A percentile compares a stretch with the other conserved stretches of the same genome.
phyloP scores from a whole-genome alignment of 2,329 filamentous ascomycete genomes.

The Fusarium piperis region DNA sequence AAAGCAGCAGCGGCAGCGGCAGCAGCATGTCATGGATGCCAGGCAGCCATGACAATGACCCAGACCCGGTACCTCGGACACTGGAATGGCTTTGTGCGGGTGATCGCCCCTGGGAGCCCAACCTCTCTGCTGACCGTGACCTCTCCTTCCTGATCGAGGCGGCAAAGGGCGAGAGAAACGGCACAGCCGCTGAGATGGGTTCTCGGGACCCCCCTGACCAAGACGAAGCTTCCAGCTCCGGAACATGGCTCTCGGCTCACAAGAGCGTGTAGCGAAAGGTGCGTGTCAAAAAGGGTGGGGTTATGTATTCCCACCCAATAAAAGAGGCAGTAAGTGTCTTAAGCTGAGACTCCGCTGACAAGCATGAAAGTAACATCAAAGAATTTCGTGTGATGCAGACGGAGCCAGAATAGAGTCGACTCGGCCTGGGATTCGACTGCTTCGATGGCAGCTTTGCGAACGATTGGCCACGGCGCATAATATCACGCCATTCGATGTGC shows the following conservation, averaged over 20 bases:
- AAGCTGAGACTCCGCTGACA: neutral
- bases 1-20: neutral
- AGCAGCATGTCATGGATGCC: neutral
- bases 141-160: neutral
- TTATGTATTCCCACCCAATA: neutral
- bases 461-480: neutral
- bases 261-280: neutral
- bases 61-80: neutral
- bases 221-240: neutral
- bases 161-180: neutral
- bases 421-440: neutral
- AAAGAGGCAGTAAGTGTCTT: neutral
- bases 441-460: neutral
- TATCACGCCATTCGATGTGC: neutral
- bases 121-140: neutral
- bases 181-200: neutral
- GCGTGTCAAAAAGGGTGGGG: neutral
- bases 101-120: conserved; percentile 24
- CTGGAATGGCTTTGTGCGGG: conserved; percentile 11
- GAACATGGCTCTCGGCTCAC: neutral
- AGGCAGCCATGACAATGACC: neutral
- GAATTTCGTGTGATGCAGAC: neutral
- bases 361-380: neutral
- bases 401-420: neutral
- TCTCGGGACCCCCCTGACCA: neutral